Evolutionary conservation across 768 basidiomycete species (phyloP), one percentile per base, ranked within the genome.

Genomic region (Leccinum ochraceum): DNA sequence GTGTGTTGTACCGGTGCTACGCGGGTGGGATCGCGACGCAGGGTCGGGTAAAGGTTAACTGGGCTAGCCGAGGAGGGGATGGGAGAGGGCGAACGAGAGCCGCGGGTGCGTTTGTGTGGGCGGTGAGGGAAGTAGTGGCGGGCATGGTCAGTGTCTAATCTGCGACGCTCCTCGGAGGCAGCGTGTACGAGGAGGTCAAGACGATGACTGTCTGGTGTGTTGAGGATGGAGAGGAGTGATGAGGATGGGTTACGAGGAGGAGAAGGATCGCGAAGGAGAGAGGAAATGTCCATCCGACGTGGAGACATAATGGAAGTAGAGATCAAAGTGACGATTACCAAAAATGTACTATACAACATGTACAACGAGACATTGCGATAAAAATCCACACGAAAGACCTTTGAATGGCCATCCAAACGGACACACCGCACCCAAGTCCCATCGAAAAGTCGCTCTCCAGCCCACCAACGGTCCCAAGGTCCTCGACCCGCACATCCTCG

Each of bases 341-440:
- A 50, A 50, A 50, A 24, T 6, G 50, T 24, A 32, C 7, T 17
- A 26, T 17, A 14, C 9, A n/a, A 52, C 50, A 75, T 92, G 87
- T 92, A 89, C 89, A 86, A 91, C 90, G 83, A 85, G 88, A 92
- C 90, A 91, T 92, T 93, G 91, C 91, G 88, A 82, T 81, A 46
- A 10, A 71, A 24, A 78, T 82, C 86, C 89, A 90, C 71, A 75
- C 81, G 81, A 80, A 58, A 67, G 73, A 77, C 84, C 81, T 61
- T 6, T 85, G 85, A 89, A 92, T 80, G 76, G 79, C 75, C 75
- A 61, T 68, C 84, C 79, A 46, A 79, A 76, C 79, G 77, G 75
- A 78, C 68, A 69, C 79, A 80, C 81, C 91, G 90, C 90, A 92
- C 91, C 91, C 91, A 92, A 89, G 88, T 90, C 90, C 83, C 87